Evolutionary conservation across 2,329 filamentous ascomycete genomes (phyloP).

Genomic region (Pseudogymnoascus sp.): DNA sequence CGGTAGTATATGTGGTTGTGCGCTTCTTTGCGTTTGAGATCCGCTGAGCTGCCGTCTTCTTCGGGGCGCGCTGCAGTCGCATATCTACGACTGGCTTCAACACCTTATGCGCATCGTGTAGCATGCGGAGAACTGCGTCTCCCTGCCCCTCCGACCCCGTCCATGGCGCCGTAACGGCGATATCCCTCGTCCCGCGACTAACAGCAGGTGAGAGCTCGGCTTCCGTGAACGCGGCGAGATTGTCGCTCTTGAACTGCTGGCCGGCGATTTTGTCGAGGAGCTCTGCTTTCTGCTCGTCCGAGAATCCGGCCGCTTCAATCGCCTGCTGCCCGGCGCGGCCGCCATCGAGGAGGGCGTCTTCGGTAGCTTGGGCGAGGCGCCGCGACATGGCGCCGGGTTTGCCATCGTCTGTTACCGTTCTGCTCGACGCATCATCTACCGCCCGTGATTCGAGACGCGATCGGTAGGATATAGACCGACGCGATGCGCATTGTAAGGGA

Average conservation of each 20-base stretch:
- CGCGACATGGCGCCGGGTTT: conserved; percentile 40
- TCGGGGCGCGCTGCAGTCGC: conserved; percentile 37
- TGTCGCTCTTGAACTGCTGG: conserved; percentile 44
- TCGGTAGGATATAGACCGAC: neutral
- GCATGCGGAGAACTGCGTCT: conserved; percentile 76
- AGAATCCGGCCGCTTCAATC: conserved; percentile 55
- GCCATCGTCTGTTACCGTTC: too few relatives aligned
- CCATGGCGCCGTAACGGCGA: conserved; percentile 66
- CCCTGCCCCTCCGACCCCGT: conserved; percentile 64
- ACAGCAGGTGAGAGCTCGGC: conserved; percentile 47
- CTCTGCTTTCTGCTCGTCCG: conserved; percentile 51
- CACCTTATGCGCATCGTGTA: conserved; percentile 70
- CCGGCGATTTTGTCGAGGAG: conserved; percentile 50
- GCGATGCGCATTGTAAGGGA: too few relatives aligned
- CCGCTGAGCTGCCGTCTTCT: conserved; percentile 38
- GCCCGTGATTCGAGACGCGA: neutral
- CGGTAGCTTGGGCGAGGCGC: conserved; percentile 53
- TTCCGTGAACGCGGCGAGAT: conserved; percentile 41
- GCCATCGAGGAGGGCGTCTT: conserved; percentile 51
- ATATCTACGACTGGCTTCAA: conserved; percentile 49
- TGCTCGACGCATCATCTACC: neutral
- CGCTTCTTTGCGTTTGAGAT: conserved; percentile 49
- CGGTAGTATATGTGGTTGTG: conserved; percentile 47
- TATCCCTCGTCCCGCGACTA: conserved; percentile 58
- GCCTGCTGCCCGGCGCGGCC: conserved; percentile 52